A percentile compares a stretch with the other conserved stretches of the same genome.
phyloP scores from a whole-genome alignment of 192 early-diverging fungal species.

The Backusella sp. region DNA sequence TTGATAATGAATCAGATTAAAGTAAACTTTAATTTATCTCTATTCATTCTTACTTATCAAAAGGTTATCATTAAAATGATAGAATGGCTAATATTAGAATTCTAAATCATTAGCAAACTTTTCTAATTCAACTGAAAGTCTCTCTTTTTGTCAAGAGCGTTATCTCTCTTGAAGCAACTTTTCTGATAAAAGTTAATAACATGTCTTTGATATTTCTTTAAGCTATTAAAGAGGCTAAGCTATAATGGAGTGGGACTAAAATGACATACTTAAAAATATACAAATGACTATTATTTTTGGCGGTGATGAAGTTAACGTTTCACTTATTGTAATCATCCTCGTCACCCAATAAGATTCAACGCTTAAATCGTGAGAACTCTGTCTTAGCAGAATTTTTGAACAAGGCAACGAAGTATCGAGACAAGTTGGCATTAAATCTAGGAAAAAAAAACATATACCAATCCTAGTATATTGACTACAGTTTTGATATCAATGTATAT shows the following conservation, averaged over 20 bases:
- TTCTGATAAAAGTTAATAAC: not conserved
- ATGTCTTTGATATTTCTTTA: not conserved
- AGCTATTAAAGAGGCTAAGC: not conserved
- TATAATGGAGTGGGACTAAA: not conserved
- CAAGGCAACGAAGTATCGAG: not conserved
- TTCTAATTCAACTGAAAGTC: not conserved
- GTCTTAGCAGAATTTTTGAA: not conserved
- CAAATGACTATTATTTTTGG: constrained; percentile 1
- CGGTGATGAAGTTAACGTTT: not conserved
- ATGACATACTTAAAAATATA: constrained; percentile 1
- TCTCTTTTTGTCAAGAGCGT: not conserved
- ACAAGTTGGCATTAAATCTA: not conserved
- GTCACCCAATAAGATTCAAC: not conserved
- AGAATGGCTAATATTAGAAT: not conserved
- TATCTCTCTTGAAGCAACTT: not conserved
- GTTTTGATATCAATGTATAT: not conserved
- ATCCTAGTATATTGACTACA: not conserved
- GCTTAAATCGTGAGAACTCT: not conserved
- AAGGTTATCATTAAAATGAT: not conserved
- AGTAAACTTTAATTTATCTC: not conserved
- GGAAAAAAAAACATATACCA: not conserved
- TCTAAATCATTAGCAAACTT: not conserved
- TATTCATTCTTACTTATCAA: not conserved
- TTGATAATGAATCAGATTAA: not conserved
- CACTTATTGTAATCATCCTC: not conserved